Percentiles rank a stretch among this genome's conserved stretches.
phyloP scores from a whole-genome alignment of 495 filamentous ascomycete genomes.

The Tetracladium setigerum region DNA sequence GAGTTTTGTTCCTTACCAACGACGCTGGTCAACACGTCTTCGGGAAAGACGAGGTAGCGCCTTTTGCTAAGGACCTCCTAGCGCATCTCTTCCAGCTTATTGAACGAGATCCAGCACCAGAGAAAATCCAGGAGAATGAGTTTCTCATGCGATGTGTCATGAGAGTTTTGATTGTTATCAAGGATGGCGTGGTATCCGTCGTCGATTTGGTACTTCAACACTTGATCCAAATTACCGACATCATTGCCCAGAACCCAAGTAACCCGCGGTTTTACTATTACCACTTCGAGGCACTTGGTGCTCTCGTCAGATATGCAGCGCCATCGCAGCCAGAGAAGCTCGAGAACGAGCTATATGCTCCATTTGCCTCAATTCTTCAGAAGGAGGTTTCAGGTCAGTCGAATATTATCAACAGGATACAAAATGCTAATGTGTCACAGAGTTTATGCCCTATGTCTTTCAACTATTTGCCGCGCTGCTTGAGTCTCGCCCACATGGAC shows the following conservation, averaged over 20 bases:
- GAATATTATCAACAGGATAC: not conserved
- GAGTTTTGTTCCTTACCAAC: slow-evolving; percentile 74
- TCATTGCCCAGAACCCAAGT: slow-evolving; percentile 88
- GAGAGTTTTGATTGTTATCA: slow-evolving; percentile 89
- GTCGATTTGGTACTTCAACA: slow-evolving; percentile 67
- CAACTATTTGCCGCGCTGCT: slow-evolving; percentile 87
- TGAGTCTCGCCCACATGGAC: slow-evolving; percentile 66
- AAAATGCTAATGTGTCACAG: slow-evolving; percentile 31
- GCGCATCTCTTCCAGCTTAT: slow-evolving; percentile 91
- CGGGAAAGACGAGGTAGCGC: slow-evolving; percentile 59
- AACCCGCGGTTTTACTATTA: slow-evolving; percentile 99
- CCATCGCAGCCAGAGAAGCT: slow-evolving; percentile 62
- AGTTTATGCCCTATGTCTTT: slow-evolving; percentile 96
- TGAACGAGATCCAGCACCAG: slow-evolving; percentile 66
- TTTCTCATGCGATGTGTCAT: slow-evolving; percentile 98
- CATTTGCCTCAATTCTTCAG: slow-evolving; percentile 67
- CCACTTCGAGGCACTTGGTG: slow-evolving; percentile 92
- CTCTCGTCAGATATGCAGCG: slow-evolving; percentile 73
- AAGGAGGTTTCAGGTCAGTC: slow-evolving; percentile 69
- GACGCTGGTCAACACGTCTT: slow-evolving; percentile 68
- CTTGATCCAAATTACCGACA: slow-evolving; percentile 75
- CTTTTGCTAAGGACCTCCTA: slow-evolving; percentile 76
- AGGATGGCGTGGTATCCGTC: slow-evolving; percentile 63
- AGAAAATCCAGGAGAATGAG: slow-evolving; percentile 98
- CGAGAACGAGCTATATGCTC: slow-evolving; percentile 66